phyloP scores from a whole-genome alignment of 2,329 filamentous ascomycete genomes.

The Aspergillus sp. region DNA sequence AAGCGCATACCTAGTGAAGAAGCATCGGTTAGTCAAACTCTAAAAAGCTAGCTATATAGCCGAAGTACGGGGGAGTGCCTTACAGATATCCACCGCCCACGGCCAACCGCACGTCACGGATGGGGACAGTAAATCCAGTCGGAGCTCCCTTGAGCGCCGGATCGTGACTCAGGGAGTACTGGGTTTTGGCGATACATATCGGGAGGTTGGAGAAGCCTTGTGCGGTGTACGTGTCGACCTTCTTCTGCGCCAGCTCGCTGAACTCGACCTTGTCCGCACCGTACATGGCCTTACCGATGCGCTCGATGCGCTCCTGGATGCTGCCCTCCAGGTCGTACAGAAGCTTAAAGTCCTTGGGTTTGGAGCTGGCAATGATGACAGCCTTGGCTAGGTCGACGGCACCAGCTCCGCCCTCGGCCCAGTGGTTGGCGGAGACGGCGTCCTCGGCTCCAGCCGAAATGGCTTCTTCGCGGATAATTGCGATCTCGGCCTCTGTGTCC shows the following conservation, averaged over 20 bases:
- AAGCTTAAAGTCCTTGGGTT: constrained; percentile 83
- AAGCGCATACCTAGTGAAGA: constrained; percentile 69
- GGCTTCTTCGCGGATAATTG: constrained; percentile 85
- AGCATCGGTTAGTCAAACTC: constrained; percentile 35
- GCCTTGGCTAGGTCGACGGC: constrained; percentile 85
- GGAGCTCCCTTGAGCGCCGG: constrained; percentile 92
- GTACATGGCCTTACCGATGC: constrained; percentile 91
- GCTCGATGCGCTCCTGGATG: constrained; percentile 86
- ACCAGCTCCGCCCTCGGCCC: constrained; percentile 90
- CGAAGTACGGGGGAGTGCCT: constrained; percentile 38
- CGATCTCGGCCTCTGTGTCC: constrained; percentile 89
- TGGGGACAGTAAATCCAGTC: constrained; percentile 89
- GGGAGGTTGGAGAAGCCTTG: constrained; percentile 92
- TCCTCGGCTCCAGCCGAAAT: constrained; percentile 90
- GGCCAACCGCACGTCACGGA: constrained; percentile 89
- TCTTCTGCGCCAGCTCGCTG: constrained; percentile 89
- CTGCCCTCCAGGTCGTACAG: constrained; percentile 78
- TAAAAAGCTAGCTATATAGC: background rate
- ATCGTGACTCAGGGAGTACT: constrained; percentile 94
- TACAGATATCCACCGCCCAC: constrained; percentile 90
- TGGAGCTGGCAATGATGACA: constrained; percentile 77
- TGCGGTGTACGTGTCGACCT: constrained; percentile 90
- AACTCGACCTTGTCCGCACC: constrained; percentile 88
- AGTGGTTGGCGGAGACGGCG: constrained; percentile 92
- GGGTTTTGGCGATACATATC: constrained; percentile 97